These are phyloP conservation scores for Colletotrichum sp. DNA, from an alignment of 2,329 filamentous ascomycete species.

Conservation along the genomic window DNA sequence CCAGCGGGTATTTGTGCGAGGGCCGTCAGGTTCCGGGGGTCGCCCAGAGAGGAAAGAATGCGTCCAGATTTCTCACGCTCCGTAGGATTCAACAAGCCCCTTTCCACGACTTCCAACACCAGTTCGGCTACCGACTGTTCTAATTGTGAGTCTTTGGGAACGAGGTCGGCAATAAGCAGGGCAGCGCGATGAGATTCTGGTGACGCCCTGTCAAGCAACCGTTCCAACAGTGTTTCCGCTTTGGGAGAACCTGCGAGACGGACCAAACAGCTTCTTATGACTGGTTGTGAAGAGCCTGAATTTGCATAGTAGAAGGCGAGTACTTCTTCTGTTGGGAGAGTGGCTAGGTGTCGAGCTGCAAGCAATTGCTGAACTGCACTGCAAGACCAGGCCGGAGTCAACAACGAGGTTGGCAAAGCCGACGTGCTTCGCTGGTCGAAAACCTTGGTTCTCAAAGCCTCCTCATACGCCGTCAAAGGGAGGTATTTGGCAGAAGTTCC, in stretches of 20 bases:
- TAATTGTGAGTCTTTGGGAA: not conserved
- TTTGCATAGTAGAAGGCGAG: not conserved
- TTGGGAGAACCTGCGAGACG: not conserved
- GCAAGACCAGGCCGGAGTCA: not conserved
- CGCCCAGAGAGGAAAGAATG: not conserved
- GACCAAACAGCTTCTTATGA: not conserved
- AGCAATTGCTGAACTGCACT: not conserved
- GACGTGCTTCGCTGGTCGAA: not conserved
- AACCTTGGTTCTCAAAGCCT: not conserved
- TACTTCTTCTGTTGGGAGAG: not conserved
- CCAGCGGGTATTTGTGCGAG: not conserved
- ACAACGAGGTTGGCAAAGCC: not conserved
- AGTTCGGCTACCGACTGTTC: not conserved
- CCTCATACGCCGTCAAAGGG: rapidly evolving
- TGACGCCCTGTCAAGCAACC: not conserved
- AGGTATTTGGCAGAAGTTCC: not conserved
- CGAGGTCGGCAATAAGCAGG: not conserved
- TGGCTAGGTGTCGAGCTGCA: not conserved
- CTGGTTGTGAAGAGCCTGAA: not conserved
- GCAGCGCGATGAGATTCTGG: not conserved
- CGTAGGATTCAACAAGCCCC: not conserved
- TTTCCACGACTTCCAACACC: not conserved
- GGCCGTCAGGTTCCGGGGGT: not conserved
- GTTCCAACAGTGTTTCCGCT: not conserved
- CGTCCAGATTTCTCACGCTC: not conserved